These are phyloP conservation scores for Aspergillus biplanus DNA, from an alignment of 495 filamentous ascomycete genomes.

Conservation along the genomic window DNA sequence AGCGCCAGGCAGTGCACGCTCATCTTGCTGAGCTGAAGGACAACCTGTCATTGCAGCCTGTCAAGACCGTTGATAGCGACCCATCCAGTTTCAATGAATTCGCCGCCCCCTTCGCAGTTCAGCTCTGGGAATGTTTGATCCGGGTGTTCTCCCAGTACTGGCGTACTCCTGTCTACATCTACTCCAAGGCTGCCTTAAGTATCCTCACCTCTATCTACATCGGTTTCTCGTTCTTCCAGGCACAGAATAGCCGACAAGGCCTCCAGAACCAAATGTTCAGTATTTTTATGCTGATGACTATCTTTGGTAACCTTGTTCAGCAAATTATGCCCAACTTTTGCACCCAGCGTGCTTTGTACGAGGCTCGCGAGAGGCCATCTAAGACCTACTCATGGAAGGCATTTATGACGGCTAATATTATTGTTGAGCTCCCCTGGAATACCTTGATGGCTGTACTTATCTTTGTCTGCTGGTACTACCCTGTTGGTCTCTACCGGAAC, in stretches of 20 bases:
- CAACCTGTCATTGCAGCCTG: constrained; percentile 53
- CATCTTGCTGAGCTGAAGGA: constrained; percentile 72
- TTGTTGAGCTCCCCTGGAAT: constrained; percentile 77
- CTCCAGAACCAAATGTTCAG: constrained; percentile 91
- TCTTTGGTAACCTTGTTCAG: constrained; percentile 79
- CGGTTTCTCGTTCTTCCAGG: constrained; percentile 88
- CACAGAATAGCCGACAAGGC: constrained; percentile 73
- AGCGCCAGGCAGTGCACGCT: constrained; percentile 66
- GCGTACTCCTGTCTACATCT: constrained; percentile 63
- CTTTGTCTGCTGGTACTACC: constrained; percentile 71
- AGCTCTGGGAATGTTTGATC: constrained; percentile 54
- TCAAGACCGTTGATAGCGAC: constrained; percentile 36
- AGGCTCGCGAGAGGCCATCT: constrained; percentile 70
- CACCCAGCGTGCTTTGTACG: constrained; percentile 67
- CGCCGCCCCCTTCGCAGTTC: constrained; percentile 56
- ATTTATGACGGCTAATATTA: constrained; percentile 70
- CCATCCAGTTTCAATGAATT: constrained; percentile 48
- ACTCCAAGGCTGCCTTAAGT: constrained; percentile 61
- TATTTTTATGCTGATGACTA: constrained; percentile 84
- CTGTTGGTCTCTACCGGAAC: constrained; percentile 64
- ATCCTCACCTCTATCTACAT: constrained; percentile 69
- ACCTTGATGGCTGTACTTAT: constrained; percentile 65
- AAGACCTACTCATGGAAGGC: constrained; percentile 78
- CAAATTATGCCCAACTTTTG: constrained; percentile 79
- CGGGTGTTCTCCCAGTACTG: constrained; percentile 63